A percentile compares a stretch with the other conserved stretches of the same genome.
Conservation (phyloP, 176 grass and related monocot species). For the Eremochloa ophiuroides region DNA sequence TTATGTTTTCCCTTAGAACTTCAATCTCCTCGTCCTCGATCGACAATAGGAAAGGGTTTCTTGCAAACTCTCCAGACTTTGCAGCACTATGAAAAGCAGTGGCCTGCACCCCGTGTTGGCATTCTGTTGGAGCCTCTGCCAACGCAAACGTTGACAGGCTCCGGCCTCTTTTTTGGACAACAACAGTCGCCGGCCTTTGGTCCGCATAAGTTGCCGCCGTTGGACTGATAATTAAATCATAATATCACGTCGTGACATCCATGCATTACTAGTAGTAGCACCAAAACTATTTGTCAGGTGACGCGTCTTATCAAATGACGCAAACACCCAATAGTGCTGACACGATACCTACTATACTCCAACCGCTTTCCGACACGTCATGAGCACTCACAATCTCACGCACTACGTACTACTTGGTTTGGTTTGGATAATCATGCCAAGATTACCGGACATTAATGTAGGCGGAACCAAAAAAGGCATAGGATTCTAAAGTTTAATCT, state of each 20-base stretch:
- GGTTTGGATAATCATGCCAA: too few species aligned
- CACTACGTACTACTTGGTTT: neutral
- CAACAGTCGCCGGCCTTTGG: neutral
- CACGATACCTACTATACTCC: neutral
- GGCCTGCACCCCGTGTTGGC: constrained; percentile 13
- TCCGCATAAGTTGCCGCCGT: neutral
- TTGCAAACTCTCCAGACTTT: neutral
- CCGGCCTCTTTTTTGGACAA: too few species aligned
- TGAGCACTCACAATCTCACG: neutral
- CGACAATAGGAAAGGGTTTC: neutral
- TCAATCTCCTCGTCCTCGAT: too few species aligned
- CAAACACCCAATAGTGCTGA: neutral
- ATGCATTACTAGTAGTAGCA: too few species aligned
- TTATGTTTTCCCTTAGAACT: too few species aligned
- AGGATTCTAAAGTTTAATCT: too few species aligned
- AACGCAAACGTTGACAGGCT: neutral
- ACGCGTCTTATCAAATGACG: neutral
- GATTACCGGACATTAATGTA: too few species aligned
- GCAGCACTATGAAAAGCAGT: neutral
- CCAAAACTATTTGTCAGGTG: constrained; percentile 14
- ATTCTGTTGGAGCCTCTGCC: neutral
- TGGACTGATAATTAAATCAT: neutral
- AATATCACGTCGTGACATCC: too few species aligned
- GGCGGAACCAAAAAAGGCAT: too few species aligned
- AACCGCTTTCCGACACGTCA: neutral